phyloP scores from a whole-genome alignment of 1,284 basidiomycete genomes.

The Trichosporon sp. region DNA sequence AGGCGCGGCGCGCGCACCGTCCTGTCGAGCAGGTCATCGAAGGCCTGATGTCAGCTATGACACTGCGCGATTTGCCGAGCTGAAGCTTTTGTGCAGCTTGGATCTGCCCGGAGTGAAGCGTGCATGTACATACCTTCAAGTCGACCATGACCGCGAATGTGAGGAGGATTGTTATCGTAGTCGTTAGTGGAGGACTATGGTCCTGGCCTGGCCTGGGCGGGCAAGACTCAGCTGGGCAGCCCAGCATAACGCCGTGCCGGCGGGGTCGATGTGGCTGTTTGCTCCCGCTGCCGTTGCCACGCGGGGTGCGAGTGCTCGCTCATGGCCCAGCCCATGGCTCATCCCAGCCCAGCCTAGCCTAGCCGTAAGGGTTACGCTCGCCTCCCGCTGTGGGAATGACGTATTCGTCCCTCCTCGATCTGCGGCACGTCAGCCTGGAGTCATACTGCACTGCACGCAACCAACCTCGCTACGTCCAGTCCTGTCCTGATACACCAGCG shows the following conservation, averaged over 20 bases:
- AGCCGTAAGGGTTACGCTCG: background rate
- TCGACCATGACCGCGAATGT: constrained; percentile 17
- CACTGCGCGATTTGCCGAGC: background rate
- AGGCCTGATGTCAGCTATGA: constrained; percentile 54
- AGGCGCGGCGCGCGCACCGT: constrained; percentile 72
- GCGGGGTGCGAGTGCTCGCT: no score
- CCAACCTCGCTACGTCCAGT: no score
- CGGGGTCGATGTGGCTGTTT: background rate
- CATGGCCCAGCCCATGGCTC: background rate
- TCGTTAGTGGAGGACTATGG: background rate
- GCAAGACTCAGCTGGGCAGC: background rate
- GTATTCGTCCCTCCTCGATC: constrained; percentile 3
- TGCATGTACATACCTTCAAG: constrained; percentile 20
- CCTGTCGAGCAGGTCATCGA: constrained; percentile 69
- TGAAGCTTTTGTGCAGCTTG: background rate
- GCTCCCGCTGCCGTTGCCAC: background rate
- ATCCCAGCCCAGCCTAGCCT: no score
- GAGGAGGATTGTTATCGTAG: constrained; percentile 2
- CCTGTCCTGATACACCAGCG: background rate
- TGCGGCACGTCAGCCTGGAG: constrained; percentile 1
- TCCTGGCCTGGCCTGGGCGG: no score
- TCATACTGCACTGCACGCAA: background rate
- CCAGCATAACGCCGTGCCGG: background rate
- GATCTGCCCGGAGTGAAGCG: no score
- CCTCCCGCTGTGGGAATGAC: background rate